Evolutionary conservation across 1,284 basidiomycete species (phyloP), one percentile per base, ranked within the genome.

Genomic region (Apiotrichum laibachii): DNA sequence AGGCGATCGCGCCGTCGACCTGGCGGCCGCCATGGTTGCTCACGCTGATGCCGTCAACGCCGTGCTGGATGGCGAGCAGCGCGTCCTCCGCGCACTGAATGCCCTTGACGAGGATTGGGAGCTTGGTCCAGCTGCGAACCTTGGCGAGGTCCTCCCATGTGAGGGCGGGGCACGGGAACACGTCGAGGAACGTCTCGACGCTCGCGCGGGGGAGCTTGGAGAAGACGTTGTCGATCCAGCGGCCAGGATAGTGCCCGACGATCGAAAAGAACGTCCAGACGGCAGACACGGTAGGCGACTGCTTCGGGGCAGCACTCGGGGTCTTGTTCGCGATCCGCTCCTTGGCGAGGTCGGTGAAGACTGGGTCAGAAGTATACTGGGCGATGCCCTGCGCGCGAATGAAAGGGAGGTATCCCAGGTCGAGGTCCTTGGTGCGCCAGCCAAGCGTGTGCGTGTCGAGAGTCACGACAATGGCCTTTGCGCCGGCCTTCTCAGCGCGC

Each of bases 21-120:
- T 92, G 90, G 35, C 89, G 82, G 1, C 88, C 89, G 33, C 88
- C 90, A 68, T 92, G 90, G 69, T 92, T 92, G 8, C 86, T 88
- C 11, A 92, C 86, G 33, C 91, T 76, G 61, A 92, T 87, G 2
- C 86, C 89, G 63, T 92, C 85, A 12, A 85, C 81, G 1, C 85
- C 84, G 18, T 81, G 69, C 21, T 86, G 84, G 11, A 89, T 68
- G 0, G 87, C 87, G 61, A 82, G 82, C 65, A 86, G 83, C 1
- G 88, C 88, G 67, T 90, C 88, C 80, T 88, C 61, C 0, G 77
- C 81, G 61, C 75, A 76, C 63, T 85, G 85, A 48, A 90, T 87
- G 3, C 87, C 85, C 72, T 86, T 86, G 61, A 85, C 68, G 18
- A 85, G 76, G 70, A 86, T 83, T 12, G 85, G 84, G 7, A 61